Base-by-base conservation (phyloP, 2,329 filamentous ascomycete genomes). In the Drechslerella stenobrocha region DNA sequence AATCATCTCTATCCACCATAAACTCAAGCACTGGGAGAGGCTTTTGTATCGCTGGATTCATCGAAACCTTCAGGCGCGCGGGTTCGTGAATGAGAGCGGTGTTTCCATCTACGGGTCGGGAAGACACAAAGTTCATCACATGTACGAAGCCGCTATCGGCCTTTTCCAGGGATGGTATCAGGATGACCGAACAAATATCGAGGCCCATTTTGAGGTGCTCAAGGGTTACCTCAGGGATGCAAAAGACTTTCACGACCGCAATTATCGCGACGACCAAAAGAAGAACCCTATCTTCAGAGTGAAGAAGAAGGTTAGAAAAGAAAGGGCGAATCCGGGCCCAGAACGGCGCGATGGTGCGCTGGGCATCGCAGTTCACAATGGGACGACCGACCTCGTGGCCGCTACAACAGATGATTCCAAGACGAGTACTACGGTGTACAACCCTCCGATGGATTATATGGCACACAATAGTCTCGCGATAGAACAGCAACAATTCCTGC, bases 11-110 rank as follows among this genome's bases (percentile, higher is more conserved):
- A 9, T 22, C 20, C 57, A 60, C 15, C 63, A 67, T 34, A 32
- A n/a, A 1, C 55, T 67, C 28, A 58, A 50, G 28, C 63, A 67
- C n/a, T 67, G 55, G 55, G 55, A 60, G 35, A 55, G 63, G 11
- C 18, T 28, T 24, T 23, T 67, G 3, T 20, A 24, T 9, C 9
- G 8, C 5, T 60, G 55, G 55, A 50, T 67, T 34, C 32, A 20
- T 2, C 15, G 46, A 6, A 46, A 28, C 32, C 37, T 67, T 22
- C 6, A 28, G 4, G 22, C 22, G 1, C 34, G 46, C n/a, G 46
- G 45, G 7, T 26, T 59, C 44, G 28, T 55, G 23, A 48, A 42
- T 5, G 3, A 7, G 15, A n/a, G 24, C 13, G 51, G 40, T n/a
- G 20, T 28, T 11, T 35, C 56, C 15, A 2, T 60, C 7, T 37